Conservation (phyloP, 2,329 filamentous ascomycete genomes). For the Alternaria rosae region DNA sequence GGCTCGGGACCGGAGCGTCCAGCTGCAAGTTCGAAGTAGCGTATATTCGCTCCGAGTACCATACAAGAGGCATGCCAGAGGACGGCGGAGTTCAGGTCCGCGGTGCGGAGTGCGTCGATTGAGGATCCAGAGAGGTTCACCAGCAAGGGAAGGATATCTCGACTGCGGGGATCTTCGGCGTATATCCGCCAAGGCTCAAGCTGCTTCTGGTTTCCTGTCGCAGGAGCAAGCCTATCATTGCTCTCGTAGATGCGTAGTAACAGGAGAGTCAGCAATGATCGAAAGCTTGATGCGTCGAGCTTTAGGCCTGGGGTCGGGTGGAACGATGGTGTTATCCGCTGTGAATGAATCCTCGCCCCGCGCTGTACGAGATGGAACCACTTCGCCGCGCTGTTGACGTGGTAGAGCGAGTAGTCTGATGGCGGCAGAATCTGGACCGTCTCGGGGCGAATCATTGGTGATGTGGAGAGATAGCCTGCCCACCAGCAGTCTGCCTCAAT, state of each 20-base stretch:
- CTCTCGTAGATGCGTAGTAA: constrained; percentile 45
- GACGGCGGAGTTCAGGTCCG: constrained; percentile 59
- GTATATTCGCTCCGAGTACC: constrained; percentile 60
- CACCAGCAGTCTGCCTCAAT: constrained; percentile 59
- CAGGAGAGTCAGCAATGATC: constrained; percentile 42
- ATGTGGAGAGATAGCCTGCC: constrained; percentile 57
- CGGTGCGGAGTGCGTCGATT: constrained; percentile 51
- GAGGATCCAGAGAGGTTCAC: constrained; percentile 51
- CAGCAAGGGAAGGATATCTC: constrained; percentile 48
- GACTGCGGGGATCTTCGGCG: constrained; percentile 57
- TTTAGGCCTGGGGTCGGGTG: constrained; percentile 44
- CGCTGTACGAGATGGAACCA: constrained; percentile 44
- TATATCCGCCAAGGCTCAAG: constrained; percentile 54
- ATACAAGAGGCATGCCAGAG: constrained; percentile 64
- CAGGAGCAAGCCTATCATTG: constrained; percentile 42
- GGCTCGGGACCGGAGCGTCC: constrained; percentile 58
- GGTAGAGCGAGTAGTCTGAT: constrained; percentile 56
- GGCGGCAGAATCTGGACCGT: constrained; percentile 57
- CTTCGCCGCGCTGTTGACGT: constrained; percentile 48
- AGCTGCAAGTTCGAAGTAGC: constrained; percentile 62
- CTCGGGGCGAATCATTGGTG: constrained; percentile 57
- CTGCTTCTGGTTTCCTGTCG: constrained; percentile 35
- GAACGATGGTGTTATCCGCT: constrained; percentile 44
- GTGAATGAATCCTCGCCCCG: constrained; percentile 39
- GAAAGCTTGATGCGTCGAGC: constrained; percentile 39